phyloP scores from a whole-genome alignment of 306 rosid genomes.

The Malus domestica region ASM211411v1 NC_041803.1:13314001-13314500 shows the following conservation, averaged over 20 bases:
- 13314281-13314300: conserved; percentile 43
- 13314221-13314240: neutral
- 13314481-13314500: conserved; percentile 96
- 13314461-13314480: conserved; percentile 83
- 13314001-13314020: neutral
- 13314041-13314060: conserved; percentile 53
- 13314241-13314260: neutral
- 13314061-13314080: conserved; percentile 62
- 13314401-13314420: conserved; percentile 32
- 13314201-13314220: neutral
- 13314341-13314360: conserved; percentile 6
- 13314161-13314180: conserved; percentile 20
- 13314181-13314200: too few relatives aligned
- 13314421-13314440: conserved; percentile 43
- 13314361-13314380: conserved; percentile 29
- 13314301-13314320: conserved; percentile 2
- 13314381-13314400: conserved; percentile 33
- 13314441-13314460: conserved; percentile 84
- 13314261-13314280: conserved; percentile 11
- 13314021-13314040: too few relatives aligned
- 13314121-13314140: conserved; percentile 66
- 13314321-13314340: conserved; percentile 15
- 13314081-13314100: conserved; percentile 38
- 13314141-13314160: conserved; percentile 13
- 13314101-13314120: conserved; percentile 34